A percentile compares a stretch with the other conserved stretches of the same genome.
phyloP scores from a whole-genome alignment of 345 rosid genomes.

The Ceriops decandra region DNA sequence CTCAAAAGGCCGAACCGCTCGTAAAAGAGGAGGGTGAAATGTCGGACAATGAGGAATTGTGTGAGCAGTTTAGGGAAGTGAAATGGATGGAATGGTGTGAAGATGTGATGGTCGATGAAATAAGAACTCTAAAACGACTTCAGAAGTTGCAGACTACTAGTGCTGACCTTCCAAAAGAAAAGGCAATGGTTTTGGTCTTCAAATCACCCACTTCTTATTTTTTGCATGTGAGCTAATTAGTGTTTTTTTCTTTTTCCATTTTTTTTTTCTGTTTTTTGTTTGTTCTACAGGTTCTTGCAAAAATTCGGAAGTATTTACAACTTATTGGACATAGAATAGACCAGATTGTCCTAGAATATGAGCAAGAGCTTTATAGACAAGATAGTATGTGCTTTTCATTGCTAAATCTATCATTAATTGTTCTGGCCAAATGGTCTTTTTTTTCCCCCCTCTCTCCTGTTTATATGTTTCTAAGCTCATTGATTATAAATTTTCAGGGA shows the following conservation, averaged over 20 bases:
- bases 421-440: neutral
- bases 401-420: neutral
- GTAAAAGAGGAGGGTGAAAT: conserved; percentile 99
- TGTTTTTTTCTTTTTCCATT: neutral
- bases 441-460: neutral
- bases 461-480: neutral
- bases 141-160: conserved; percentile 87
- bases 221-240: neutral
- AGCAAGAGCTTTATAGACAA: conserved; percentile 64
- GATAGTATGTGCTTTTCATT: conserved; percentile 57
- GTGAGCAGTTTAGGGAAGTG: conserved; percentile 94
- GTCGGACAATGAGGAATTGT: conserved; percentile 92
- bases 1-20: conserved; percentile 62
- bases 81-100: conserved; percentile 99
- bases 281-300: conserved; percentile 69
- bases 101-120: conserved; percentile 79
- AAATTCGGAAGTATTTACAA: conserved; percentile 88
- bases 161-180: conserved; percentile 96
- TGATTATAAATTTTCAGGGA: conserved; percentile 49
- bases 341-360: conserved; percentile 67
- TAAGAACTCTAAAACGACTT: conserved; percentile 77
- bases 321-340: conserved; percentile 87
- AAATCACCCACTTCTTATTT: neutral
- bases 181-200: conserved; percentile 30
- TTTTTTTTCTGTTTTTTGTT: neutral